A percentile compares a stretch with the other conserved stretches of the same genome.
These are phyloP conservation scores for Colletotrichum tamarilloi DNA, from an alignment of 2,329 filamentous ascomycete genomes.

Conservation along the genomic window DNA sequence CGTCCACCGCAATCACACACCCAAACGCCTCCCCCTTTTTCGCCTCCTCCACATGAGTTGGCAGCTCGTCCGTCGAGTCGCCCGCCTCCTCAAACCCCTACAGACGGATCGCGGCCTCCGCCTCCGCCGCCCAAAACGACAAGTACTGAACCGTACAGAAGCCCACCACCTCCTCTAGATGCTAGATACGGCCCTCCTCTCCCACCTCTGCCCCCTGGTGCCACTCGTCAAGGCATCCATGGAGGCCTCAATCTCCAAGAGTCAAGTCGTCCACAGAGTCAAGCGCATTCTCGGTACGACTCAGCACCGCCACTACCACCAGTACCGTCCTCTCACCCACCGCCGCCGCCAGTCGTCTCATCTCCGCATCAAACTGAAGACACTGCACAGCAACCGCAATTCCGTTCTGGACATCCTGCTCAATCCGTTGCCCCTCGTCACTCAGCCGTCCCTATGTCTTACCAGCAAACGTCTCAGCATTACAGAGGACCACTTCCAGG, in stretches of 20 bases:
- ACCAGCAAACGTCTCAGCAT: conserved; percentile 30
- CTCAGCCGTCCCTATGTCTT: conserved; percentile 37
- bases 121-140: conserved; percentile 66
- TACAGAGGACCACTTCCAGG: conserved; percentile 24
- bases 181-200: conserved; percentile 42
- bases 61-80: conserved; percentile 53
- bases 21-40: conserved; percentile 72
- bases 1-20: conserved; percentile 43
- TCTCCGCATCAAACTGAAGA: conserved; percentile 30
- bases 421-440: conserved; percentile 37
- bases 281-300: conserved; percentile 55
- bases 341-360: neutral
- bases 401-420: conserved; percentile 27
- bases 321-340: neutral
- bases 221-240: conserved; percentile 40
- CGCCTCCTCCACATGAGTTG: conserved; percentile 76
- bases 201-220: conserved; percentile 44
- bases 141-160: conserved; percentile 47
- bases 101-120: conserved; percentile 52
- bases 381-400: conserved; percentile 20
- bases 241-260: conserved; percentile 33
- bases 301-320: conserved; percentile 58
- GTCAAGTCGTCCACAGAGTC: conserved; percentile 26
- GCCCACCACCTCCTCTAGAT: conserved; percentile 37
- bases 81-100: conserved; percentile 44